A percentile compares a stretch with the other conserved stretches of the same genome.
Evolutionary conservation across 2,329 filamentous ascomycete genomes (phyloP).

Genomic region (Colletotrichum melonis): DNA sequence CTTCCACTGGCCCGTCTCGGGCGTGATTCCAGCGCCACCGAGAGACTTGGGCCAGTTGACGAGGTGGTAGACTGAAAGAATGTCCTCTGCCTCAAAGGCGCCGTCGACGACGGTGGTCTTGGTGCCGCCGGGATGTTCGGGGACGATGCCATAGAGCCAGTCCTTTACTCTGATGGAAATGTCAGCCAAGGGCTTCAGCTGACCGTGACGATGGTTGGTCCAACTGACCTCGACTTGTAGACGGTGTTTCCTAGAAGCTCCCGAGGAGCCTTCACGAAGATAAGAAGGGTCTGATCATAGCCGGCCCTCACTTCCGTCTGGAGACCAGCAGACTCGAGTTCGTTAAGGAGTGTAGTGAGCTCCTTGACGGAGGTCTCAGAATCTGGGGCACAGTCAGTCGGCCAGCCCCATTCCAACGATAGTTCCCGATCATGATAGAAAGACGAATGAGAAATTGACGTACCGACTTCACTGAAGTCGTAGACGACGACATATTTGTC

Average conservation of each 20-base stretch:
- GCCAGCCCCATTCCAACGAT: too few species aligned
- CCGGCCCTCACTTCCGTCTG: conserved; percentile 79
- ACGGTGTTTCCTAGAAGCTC: conserved; percentile 73
- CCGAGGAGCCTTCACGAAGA: conserved; percentile 74
- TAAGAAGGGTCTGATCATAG: conserved; percentile 72
- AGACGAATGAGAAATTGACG: conserved; percentile 12
- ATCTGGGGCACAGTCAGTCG: conserved; percentile 40
- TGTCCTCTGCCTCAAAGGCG: conserved; percentile 71
- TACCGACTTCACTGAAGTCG: conserved; percentile 50
- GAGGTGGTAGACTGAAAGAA: conserved; percentile 78
- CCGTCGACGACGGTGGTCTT: conserved; percentile 63
- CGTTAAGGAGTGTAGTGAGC: conserved; percentile 61
- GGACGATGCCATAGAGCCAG: conserved; percentile 78
- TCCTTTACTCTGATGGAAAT: conserved; percentile 70
- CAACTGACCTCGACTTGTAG: conserved; percentile 71
- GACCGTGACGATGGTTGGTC: not conserved
- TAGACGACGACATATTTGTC: conserved; percentile 55
- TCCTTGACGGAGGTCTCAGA: conserved; percentile 47
- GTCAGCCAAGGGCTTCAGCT: not conserved
- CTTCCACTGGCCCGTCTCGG: conserved; percentile 67
- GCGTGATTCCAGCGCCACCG: conserved; percentile 73
- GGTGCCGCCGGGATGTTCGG: conserved; percentile 69
- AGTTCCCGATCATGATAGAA: not conserved
- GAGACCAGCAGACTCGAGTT: conserved; percentile 72
- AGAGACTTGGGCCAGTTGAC: conserved; percentile 67